Conservation (phyloP, 169 alveolate species). For the Eimeria praecox region DNA sequence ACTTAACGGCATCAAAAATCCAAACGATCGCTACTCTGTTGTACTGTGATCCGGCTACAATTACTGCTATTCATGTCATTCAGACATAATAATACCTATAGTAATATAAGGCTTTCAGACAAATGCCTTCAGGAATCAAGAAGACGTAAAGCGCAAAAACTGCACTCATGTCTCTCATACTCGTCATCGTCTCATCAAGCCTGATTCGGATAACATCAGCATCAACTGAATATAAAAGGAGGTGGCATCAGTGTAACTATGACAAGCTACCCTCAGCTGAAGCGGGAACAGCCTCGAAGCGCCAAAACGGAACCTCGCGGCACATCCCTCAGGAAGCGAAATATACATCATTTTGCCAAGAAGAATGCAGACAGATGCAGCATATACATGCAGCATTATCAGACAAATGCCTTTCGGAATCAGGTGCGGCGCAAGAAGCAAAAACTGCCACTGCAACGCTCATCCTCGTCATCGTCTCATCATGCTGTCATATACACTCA, state of each 20-base stretch:
- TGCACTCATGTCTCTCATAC: constrained; percentile 22
- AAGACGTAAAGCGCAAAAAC: constrained; percentile 1
- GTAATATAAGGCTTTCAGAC: neutral
- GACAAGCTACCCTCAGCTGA: constrained; percentile 43
- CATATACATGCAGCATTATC: neutral
- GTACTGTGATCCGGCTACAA: too few species aligned
- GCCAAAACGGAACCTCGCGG: constrained; percentile 26
- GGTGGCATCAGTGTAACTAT: constrained; percentile 65
- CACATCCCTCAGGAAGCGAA: constrained; percentile 8
- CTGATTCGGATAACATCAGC: neutral
- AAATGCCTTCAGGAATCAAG: constrained; percentile 45
- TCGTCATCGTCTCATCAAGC: constrained; percentile 55
- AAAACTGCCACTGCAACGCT: constrained; percentile 36
- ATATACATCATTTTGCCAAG: constrained; percentile 6
- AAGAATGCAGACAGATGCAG: neutral
- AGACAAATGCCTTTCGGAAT: constrained; percentile 40
- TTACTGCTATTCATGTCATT: too few species aligned
- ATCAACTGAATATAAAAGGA: neutral
- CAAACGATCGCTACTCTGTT: too few species aligned
- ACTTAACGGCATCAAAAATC: too few species aligned
- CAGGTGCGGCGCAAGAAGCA: constrained; percentile 10
- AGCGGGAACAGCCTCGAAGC: neutral
- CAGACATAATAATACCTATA: too few species aligned
- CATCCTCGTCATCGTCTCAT: constrained; percentile 63
- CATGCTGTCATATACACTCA: neutral